Base-by-base conservation (phyloP, 768 basidiomycete genomes). In the Tricholoma saponaceum region DNA sequence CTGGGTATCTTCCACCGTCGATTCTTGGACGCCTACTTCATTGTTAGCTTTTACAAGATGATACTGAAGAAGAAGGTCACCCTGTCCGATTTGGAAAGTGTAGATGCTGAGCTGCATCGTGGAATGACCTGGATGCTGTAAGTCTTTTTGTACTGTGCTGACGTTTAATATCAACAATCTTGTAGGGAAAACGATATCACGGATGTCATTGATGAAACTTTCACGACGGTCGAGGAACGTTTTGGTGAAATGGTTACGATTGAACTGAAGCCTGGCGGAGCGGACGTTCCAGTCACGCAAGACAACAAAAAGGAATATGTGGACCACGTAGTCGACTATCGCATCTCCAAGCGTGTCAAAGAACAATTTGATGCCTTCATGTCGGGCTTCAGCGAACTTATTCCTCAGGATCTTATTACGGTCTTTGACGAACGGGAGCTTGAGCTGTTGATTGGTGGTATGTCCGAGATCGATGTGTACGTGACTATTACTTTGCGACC, bases 31-130 rank as follows among this genome's bases (percentile, higher is more conserved):
- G 96, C 95, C 33, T 98, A 98, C 81, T 99, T 99, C 72, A 98
- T 98, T 63, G 95, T 96, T 70, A 92, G 92, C 66, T 97, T 99
- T 82, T 98, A 99, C 84, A 99, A 98, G 80, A 98, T 98, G 95
- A 95, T 98, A 59, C 70, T 99, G 67, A 92, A 91, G 81, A 98
- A 98, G 81, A 97, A 98, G 76, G 95, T 98, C 30, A 89, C 89
- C 0, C 73, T 98, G 39, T 84, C 89, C 6, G 97, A 99, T 74
- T 76, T 99, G 64, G 96, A 98, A 79, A 92, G 90, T 69, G 96
- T 99, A 23, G 97, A 99, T 74, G 92, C 87, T 1, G 97, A 98
- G 69, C 74, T 98, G 58, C 89, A 93, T 70, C 87, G 96, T 44
- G 95, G 95, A 59, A 80, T 99, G 76, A 95, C 91, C 22, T 99